Evolutionary conservation across 2,329 filamentous ascomycete genomes (phyloP).

Genomic region (Fusarium sp.): DNA sequence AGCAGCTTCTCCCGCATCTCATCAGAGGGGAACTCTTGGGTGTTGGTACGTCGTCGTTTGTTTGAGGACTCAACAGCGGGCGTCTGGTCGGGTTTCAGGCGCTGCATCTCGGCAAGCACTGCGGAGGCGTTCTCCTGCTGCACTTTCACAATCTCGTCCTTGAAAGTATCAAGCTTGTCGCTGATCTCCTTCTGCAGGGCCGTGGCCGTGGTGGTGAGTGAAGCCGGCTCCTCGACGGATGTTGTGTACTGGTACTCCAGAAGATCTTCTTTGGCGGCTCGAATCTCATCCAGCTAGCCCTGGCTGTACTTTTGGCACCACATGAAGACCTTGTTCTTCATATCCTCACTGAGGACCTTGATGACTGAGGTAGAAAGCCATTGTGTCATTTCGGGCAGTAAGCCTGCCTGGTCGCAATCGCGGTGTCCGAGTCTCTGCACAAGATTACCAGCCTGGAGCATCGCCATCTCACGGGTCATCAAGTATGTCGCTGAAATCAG

Average conservation of each 20-base stretch:
- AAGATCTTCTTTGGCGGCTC: background rate
- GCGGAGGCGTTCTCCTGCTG: background rate
- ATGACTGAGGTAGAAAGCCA: background rate
- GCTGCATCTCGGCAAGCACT: background rate
- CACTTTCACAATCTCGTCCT: background rate
- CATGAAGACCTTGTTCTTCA: constrained; percentile 8
- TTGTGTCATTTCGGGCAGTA: background rate
- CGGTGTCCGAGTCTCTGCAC: background rate
- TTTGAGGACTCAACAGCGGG: background rate
- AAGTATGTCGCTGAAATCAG: constrained; percentile 1
- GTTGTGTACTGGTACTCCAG: constrained; percentile 3
- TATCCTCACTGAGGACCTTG: background rate
- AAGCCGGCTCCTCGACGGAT: background rate
- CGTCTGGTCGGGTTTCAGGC: background rate
- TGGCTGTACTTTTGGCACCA: background rate
- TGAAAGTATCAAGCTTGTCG: background rate
- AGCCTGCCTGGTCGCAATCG: background rate
- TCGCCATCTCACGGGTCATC: constrained; percentile 5
- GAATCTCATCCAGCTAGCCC: background rate
- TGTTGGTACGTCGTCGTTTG: background rate
- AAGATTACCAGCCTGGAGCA: background rate
- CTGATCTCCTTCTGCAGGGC: background rate
- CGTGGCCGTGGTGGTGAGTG: background rate
- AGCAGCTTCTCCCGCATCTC: background rate
- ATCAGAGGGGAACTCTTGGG: background rate